A percentile compares a stretch with the other conserved stretches of the same genome.
These are phyloP conservation scores for Jacaranda mimosifolia DNA, from an alignment of 257 asterid genomes.

Conservation along the genomic window DNA sequence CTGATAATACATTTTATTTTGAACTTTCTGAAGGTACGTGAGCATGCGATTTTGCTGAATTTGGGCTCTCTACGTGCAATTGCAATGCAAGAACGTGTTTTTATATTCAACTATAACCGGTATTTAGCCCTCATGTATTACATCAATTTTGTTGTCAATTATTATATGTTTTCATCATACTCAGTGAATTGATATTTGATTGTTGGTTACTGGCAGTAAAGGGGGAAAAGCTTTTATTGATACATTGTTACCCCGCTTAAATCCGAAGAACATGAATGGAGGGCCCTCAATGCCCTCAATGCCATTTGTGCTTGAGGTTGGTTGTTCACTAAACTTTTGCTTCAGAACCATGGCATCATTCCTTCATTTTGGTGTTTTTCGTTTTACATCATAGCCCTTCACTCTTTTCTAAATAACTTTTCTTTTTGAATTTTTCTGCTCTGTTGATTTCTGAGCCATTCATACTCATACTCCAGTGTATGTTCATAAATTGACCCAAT, in stretches of 20 bases:
- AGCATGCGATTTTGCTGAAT: conserved; percentile 90
- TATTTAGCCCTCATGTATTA: conserved; percentile 38
- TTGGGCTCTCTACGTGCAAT: conserved; percentile 95
- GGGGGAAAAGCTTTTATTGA: conserved; percentile 98
- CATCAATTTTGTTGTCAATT: conserved; percentile 23
- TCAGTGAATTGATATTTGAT: conserved; percentile 27
- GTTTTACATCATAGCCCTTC: conserved; percentile 1
- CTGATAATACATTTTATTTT: conserved; percentile 37
- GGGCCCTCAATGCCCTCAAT: conserved; percentile 93
- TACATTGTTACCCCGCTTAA: conserved; percentile 85
- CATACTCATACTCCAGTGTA: conserved; percentile 20
- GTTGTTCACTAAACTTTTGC: conserved; percentile 35
- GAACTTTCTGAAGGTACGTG: conserved; percentile 72
- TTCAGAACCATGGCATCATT: conserved; percentile 9
- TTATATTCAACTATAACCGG: conserved; percentile 96
- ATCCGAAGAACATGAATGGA: conserved; percentile 73
- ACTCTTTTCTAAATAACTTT: background rate
- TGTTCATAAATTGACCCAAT: conserved; percentile 3
- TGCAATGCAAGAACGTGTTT: conserved; percentile 85
- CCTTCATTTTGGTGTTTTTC: conserved; percentile 3
- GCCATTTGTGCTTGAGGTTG: conserved; percentile 98
- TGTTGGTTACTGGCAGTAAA: conserved; percentile 56
- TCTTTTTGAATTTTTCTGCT: background rate
- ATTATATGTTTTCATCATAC: conserved; percentile 12
- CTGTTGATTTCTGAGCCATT: conserved; percentile 10